A percentile compares a stretch with the other conserved stretches of the same genome.
Conservation (phyloP, 345 rosid genomes). For the Carallia pectinifolia region DNA sequence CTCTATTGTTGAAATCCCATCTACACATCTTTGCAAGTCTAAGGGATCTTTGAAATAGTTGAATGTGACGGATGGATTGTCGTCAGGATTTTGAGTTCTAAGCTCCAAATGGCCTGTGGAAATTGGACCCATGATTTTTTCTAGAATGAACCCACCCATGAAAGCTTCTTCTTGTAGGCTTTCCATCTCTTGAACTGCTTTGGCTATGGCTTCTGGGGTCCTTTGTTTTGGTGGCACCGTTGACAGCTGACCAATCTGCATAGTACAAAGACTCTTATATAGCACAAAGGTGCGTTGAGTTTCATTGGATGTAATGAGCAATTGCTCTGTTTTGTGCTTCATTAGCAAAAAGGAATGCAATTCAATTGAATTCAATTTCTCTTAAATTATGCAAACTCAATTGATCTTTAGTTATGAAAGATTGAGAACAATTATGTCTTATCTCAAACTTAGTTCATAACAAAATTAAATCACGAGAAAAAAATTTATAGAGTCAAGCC, state of each 20-base stretch:
- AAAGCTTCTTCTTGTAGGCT: slow-evolving; percentile 20
- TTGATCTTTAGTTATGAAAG: too few relatives aligned
- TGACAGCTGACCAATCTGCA: slow-evolving; percentile 39
- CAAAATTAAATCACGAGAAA: too few relatives aligned
- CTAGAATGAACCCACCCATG: slow-evolving; percentile 28
- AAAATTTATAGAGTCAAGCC: too few relatives aligned
- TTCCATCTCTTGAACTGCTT: slow-evolving; percentile 25
- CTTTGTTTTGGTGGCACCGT: slow-evolving; percentile 41
- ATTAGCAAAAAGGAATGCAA: too few relatives aligned
- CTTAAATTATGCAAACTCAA: too few relatives aligned
- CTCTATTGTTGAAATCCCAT: slow-evolving; percentile 21
- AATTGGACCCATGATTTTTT: slow-evolving; percentile 25
- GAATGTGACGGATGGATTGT: slow-evolving; percentile 31
- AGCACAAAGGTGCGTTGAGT: too few relatives aligned
- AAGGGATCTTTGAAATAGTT: slow-evolving; percentile 25
- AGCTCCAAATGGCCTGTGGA: slow-evolving; percentile 28
- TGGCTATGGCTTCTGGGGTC: slow-evolving; percentile 36
- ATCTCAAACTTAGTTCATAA: too few relatives aligned
- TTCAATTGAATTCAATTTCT: too few relatives aligned
- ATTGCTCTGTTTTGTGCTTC: too few relatives aligned
- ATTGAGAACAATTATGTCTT: too few relatives aligned
- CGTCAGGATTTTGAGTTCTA: slow-evolving; percentile 11
- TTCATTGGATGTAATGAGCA: too few relatives aligned
- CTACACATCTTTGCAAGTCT: slow-evolving; percentile 23
- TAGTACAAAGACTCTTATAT: neutral